phyloP scores from a whole-genome alignment of 169 alveolate genomes.

The Cryptosporidium sp. region DNA sequence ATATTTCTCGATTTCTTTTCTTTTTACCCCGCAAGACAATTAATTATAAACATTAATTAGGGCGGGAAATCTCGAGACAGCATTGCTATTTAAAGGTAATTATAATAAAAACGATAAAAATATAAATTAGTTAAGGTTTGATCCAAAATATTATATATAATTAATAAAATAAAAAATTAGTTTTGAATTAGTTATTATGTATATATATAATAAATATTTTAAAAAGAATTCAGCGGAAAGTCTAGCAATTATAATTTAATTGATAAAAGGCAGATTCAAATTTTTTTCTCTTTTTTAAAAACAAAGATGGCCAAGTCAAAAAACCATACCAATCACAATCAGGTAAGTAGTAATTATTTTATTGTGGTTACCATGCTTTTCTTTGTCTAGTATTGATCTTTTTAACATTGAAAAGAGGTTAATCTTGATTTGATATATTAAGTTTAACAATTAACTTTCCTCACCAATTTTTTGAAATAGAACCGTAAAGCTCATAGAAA shows the following conservation, averaged over 20 bases:
- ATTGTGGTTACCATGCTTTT: background rate
- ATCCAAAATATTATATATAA: background rate
- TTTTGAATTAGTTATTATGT: background rate
- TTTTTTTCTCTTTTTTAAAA: background rate
- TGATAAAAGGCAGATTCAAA: background rate
- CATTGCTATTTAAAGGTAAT: background rate
- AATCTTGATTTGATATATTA: background rate
- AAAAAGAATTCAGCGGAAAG: constrained; percentile 2
- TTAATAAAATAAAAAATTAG: background rate
- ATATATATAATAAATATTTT: too few species aligned
- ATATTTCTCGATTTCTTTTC: background rate
- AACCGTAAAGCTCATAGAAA: constrained; percentile 88
- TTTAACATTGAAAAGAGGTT: background rate
- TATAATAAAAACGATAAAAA: background rate
- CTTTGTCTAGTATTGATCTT: background rate
- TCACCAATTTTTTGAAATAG: constrained; percentile 60
- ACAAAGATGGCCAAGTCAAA: constrained; percentile 88
- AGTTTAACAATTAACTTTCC: background rate
- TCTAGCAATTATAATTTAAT: background rate
- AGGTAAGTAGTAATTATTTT: constrained; percentile 79
- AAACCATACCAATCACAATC: constrained; percentile 91
- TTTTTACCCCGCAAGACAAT: background rate
- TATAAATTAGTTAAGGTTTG: background rate
- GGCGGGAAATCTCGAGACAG: constrained; percentile 22
- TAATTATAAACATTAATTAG: background rate